A percentile compares a stretch with the other conserved stretches of the same genome.
Conservation (phyloP, 2,329 filamentous ascomycete genomes). For the Aureobasidium subglaciale region DNA sequence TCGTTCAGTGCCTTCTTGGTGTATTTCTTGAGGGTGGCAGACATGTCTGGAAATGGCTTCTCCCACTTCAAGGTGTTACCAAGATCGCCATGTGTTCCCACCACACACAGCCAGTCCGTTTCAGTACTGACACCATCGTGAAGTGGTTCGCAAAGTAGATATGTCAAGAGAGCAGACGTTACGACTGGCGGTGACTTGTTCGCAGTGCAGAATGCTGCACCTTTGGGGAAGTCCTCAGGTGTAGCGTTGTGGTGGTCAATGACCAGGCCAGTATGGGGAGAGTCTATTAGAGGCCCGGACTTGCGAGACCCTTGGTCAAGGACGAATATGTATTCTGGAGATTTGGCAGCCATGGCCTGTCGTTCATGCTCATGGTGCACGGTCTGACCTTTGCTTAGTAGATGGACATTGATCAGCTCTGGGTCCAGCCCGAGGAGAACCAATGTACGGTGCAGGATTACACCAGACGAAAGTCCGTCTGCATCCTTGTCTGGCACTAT, state of each 20-base stretch:
- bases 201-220: constrained; percentile 51
- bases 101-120: constrained; percentile 56
- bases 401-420: constrained; percentile 49
- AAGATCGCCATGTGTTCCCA: constrained; percentile 61
- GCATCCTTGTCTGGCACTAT: constrained; percentile 65
- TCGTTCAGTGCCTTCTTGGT: constrained; percentile 57
- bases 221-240: constrained; percentile 52
- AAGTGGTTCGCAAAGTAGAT: constrained; percentile 54
- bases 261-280: constrained; percentile 46
- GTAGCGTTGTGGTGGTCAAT: constrained; percentile 58
- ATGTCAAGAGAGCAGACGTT: constrained; percentile 57
- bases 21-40: constrained; percentile 50
- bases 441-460: constrained; percentile 55
- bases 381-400: constrained; percentile 52
- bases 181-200: constrained; percentile 59
- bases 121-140: constrained; percentile 42
- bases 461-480: constrained; percentile 58
- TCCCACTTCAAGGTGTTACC: constrained; percentile 60
- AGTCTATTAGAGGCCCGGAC: constrained; percentile 47
- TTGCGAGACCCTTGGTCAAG: constrained; percentile 58
- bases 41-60: constrained; percentile 61
- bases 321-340: constrained; percentile 54
- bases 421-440: constrained; percentile 50
- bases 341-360: constrained; percentile 41
- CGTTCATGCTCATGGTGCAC: constrained; percentile 52